These are phyloP conservation scores for Bretschneidera sinensis DNA, from an alignment of 345 rosid genomes.

Conservation along the genomic window DNA sequence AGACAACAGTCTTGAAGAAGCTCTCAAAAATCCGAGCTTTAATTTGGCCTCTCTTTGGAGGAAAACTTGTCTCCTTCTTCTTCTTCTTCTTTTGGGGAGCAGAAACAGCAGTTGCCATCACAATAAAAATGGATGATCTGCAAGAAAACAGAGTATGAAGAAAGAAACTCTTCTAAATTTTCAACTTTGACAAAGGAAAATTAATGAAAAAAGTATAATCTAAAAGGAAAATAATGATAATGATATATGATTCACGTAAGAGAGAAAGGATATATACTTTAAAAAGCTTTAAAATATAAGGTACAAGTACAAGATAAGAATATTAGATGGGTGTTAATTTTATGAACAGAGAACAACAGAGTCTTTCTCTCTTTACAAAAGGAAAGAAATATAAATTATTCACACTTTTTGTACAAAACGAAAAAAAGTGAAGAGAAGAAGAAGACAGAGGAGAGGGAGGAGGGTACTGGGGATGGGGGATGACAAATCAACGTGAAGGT, in stretches of 20 bases:
- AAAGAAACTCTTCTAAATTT: neutral
- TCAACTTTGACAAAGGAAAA: neutral
- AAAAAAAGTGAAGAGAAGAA: no score
- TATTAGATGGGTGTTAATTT: no score
- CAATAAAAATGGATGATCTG: neutral
- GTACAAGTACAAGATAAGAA: no score
- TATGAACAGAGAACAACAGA: no score
- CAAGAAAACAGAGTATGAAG: neutral
- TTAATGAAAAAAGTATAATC: neutral
- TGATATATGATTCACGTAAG: neutral
- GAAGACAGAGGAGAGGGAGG: no score
- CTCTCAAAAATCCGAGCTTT: conserved; percentile 22
- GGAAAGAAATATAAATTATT: no score
- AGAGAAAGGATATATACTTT: neutral
- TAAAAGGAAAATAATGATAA: neutral
- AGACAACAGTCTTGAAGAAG: conserved; percentile 7
- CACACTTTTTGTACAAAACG: no score
- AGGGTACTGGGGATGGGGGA: no score
- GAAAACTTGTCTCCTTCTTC: conserved; percentile 10
- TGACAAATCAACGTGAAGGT: no score
- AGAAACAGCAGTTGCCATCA: neutral
- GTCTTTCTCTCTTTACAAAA: no score
- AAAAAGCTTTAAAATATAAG: neutral
- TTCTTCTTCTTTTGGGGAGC: neutral
- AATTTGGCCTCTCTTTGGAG: conserved; percentile 20